Conservation (phyloP, 768 basidiomycete species). For the Suillus tomentosus region DNA sequence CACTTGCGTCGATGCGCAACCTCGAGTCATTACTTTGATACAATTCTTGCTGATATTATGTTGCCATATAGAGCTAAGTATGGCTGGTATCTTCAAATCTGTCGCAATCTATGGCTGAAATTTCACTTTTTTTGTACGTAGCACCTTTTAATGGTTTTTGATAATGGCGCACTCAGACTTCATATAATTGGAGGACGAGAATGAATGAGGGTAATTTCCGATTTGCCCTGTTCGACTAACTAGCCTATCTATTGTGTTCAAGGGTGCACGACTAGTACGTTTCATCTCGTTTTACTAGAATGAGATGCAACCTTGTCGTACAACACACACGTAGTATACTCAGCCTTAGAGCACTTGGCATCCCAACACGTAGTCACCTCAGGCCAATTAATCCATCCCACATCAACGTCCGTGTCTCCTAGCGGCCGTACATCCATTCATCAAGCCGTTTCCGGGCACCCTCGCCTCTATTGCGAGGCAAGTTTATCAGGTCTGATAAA, state of each 20-base stretch:
- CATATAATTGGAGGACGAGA: constrained; percentile 13
- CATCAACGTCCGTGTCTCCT: constrained; percentile 56
- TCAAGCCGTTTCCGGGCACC: constrained; percentile 49
- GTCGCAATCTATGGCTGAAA: no score
- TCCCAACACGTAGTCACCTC: constrained; percentile 65
- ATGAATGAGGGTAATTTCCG: constrained; percentile 15
- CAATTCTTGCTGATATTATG: no score
- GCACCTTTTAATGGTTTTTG: no score
- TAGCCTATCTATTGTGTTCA: not conserved
- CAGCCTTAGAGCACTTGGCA: constrained; percentile 48
- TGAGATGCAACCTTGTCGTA: constrained; percentile 59
- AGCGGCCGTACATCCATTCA: constrained; percentile 59
- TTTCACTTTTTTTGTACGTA: no score
- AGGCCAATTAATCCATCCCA: constrained; percentile 54
- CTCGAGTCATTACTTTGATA: no score
- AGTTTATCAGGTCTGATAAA: constrained; percentile 47
- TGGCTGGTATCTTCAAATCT: no score
- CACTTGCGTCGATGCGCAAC: no score
- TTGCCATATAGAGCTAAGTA: no score
- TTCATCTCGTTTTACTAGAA: constrained; percentile 40
- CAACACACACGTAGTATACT: constrained; percentile 48
- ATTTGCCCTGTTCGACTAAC: not conserved
- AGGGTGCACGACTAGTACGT: not conserved
- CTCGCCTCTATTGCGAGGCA: constrained; percentile 56
- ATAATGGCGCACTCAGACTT: no score